Conservation (phyloP, 805 yeast genomes). For the Ogataea sp. region DNA sequence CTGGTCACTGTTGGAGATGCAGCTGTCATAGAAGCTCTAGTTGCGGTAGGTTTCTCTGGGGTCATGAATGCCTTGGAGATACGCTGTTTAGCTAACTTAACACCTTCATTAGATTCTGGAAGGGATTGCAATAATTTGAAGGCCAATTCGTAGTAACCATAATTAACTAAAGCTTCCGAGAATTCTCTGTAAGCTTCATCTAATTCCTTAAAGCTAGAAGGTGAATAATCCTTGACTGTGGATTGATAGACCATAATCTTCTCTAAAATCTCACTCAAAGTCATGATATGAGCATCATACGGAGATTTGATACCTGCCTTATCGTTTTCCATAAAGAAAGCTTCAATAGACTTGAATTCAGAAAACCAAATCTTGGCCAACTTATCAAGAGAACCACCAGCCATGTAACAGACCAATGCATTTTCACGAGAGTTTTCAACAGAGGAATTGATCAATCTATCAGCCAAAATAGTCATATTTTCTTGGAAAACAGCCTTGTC, state of each 20-base stretch:
- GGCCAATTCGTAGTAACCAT: slow-evolving; percentile 81
- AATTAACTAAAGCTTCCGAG: slow-evolving; percentile 68
- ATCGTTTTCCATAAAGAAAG: slow-evolving; percentile 31
- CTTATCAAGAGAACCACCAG: slow-evolving; percentile 75
- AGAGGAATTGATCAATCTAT: slow-evolving; percentile 49
- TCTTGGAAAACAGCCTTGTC: slow-evolving; percentile 41
- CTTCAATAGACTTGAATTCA: slow-evolving; percentile 46
- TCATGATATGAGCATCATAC: slow-evolving; percentile 76
- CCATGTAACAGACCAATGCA: slow-evolving; percentile 71
- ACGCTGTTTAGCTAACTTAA: slow-evolving; percentile 69
- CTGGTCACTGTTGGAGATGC: slow-evolving; percentile 4
- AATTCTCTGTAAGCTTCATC: slow-evolving; percentile 71
- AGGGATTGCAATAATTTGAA: slow-evolving; percentile 56
- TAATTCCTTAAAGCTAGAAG: slow-evolving; percentile 35
- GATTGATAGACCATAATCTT: slow-evolving; percentile 72
- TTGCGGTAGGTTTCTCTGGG: not conserved
- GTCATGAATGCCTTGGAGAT: slow-evolving; percentile 51
- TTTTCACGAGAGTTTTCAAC: slow-evolving; percentile 44
- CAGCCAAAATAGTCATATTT: slow-evolving; percentile 65
- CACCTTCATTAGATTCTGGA: slow-evolving; percentile 68
- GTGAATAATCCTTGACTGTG: slow-evolving; percentile 27
- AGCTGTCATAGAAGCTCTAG: not conserved
- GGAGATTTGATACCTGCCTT: slow-evolving; percentile 48
- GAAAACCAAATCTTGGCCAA: slow-evolving; percentile 77
- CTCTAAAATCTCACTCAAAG: slow-evolving; percentile 75